Evolutionary conservation across 768 basidiomycete genomes (phyloP), one percentile per base, ranked within the genome.

Genomic region (Auricularia auricula-judae): DNA sequence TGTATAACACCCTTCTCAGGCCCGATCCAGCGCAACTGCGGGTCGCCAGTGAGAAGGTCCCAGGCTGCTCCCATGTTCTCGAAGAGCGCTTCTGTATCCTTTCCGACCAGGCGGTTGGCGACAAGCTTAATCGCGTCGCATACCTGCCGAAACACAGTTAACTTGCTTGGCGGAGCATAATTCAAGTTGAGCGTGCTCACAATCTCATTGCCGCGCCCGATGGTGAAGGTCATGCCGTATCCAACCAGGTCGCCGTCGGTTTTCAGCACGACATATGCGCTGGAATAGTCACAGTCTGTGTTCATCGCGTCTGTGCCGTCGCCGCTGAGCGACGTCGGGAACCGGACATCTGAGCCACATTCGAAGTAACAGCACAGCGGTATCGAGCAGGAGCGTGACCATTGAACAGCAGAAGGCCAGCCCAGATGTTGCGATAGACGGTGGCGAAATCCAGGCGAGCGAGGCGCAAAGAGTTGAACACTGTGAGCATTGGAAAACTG

Each of bases 261-360:
- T 66, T 82, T 76, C 64, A 98, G 79, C 29, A 86, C 82, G 56
- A 97, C 80, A 73, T 97, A 97, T 4, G 95, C 95, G 1, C 93
- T 91, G 2, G 92, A 94, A 76, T 97, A 97, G 76, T 97, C 95
- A 76, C 93, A 96, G 64, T 92, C 91, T 36, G 89, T 89, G 75
- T 97, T 96, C 91, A 95, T 96, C 7, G 93, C 93, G 79, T 97
- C 93, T 36, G 92, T 88, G 4, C 94, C 93, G 80, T 95, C 93
- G 34, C 93, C 93, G 8, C 89, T 86, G 54, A 95, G 75, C 23
- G 91, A 93, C 10, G 93, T 97, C 10, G 93, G 93, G 77, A 94
- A 97, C 54, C 93, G 87, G 62, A 96, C 84, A 77, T 95, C 93
- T 93, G 66, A 59, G 35, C 56, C 43, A 60, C 44, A 16, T 62